A percentile compares a stretch with the other conserved stretches of the same genome.
phyloP scores from a whole-genome alignment of 768 basidiomycete species.

The Termitomyces sp. region DNA sequence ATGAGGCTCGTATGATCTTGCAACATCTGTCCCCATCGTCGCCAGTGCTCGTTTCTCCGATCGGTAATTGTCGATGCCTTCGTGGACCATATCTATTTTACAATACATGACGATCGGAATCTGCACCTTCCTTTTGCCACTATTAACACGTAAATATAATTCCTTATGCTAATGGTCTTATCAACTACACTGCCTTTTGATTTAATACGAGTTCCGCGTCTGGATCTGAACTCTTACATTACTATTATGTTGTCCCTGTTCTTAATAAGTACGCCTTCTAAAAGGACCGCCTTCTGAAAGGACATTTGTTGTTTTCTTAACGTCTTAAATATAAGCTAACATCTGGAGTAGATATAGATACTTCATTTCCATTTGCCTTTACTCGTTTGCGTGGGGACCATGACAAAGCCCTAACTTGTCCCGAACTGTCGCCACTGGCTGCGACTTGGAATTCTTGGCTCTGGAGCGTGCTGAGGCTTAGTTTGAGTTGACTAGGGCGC shows the following conservation, averaged over 20 bases:
- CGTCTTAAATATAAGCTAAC: background rate
- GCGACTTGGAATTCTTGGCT: background rate
- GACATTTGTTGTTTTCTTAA: background rate
- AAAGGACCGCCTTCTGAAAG: background rate
- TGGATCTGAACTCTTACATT: background rate
- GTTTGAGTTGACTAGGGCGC: background rate
- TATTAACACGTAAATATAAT: constrained; percentile 8
- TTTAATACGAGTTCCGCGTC: constrained; percentile 1
- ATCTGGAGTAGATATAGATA: background rate
- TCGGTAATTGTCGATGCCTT: background rate
- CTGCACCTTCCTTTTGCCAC: background rate
- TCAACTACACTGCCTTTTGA: background rate
- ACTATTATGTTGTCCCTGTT: background rate
- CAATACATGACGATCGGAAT: background rate
- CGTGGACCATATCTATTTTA: background rate
- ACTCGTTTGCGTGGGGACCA: no score
- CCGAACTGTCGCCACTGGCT: background rate
- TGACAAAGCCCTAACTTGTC: background rate
- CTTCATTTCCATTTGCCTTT: background rate
- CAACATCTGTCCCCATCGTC: background rate
- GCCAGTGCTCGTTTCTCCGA: background rate
- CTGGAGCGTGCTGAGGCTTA: background rate
- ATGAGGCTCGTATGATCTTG: constrained; percentile 43
- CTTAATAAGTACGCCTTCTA: no score
- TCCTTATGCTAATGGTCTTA: constrained; percentile 2